These are phyloP conservation scores for Tulasnella sp. DNA, from an alignment of 768 basidiomycete species.

Conservation along the genomic window DNA sequence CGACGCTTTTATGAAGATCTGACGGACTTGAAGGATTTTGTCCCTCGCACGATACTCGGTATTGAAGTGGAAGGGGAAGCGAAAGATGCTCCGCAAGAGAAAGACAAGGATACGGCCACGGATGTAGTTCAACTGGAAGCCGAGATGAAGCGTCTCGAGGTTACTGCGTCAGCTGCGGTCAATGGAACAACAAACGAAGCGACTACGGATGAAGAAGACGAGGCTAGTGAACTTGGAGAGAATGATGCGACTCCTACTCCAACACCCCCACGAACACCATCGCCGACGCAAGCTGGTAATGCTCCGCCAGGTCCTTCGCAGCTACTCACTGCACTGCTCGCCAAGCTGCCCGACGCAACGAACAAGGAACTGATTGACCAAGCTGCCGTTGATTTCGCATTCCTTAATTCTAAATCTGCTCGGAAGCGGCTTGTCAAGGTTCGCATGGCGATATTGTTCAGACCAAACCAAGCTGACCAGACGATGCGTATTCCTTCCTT, in stretches of 20 bases:
- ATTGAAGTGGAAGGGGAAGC: conserved; percentile 30
- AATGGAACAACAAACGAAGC: conserved; percentile 16
- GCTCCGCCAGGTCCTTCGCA: conserved; percentile 70
- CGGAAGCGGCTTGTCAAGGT: conserved; percentile 86
- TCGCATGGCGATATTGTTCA: conserved; percentile 1
- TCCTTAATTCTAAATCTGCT: conserved; percentile 93
- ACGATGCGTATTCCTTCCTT: neutral
- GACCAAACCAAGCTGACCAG: neutral
- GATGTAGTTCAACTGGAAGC: conserved; percentile 67
- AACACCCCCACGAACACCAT: conserved; percentile 36
- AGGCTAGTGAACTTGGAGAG: conserved; percentile 35
- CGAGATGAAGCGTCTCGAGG: conserved; percentile 43
- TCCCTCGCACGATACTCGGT: conserved; percentile 78
- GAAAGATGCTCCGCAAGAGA: conserved; percentile 20
- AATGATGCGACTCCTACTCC: conserved; percentile 34
- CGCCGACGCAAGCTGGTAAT: conserved; percentile 19
- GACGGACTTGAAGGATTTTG: conserved; percentile 82
- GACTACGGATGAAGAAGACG: conserved; percentile 12
- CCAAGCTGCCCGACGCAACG: conserved; percentile 87
- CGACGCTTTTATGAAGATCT: conserved; percentile 87
- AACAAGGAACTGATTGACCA: conserved; percentile 85
- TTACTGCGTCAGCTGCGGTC: neutral
- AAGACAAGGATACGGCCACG: conserved; percentile 41
- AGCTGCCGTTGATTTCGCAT: conserved; percentile 89
- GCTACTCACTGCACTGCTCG: conserved; percentile 78